Percentiles rank a stretch among this genome's conserved stretches.
Conservation (phyloP, 495 filamentous ascomycete species). For the Lasiosphaeriaceae sp. region DNA sequence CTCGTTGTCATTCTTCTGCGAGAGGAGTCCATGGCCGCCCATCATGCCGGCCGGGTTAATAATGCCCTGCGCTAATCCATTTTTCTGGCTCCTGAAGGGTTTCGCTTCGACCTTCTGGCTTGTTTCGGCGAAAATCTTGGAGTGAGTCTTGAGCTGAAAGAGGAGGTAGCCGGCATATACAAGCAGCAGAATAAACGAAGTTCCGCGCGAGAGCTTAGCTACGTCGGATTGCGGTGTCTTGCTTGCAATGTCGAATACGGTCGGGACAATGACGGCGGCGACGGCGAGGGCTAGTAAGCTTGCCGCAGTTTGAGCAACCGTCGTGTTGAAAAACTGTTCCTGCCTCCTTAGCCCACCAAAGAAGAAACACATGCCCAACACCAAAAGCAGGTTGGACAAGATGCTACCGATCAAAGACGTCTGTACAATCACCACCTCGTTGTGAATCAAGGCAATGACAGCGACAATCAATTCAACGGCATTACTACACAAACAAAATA, state of each 20-base stretch:
- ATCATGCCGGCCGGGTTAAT: constrained; percentile 53
- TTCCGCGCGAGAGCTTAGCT: constrained; percentile 64
- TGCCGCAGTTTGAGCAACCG: constrained; percentile 88
- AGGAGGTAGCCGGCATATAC: constrained; percentile 74
- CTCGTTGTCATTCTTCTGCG: constrained; percentile 27
- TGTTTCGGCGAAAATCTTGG: constrained; percentile 66
- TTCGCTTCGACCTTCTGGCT: constrained; percentile 60
- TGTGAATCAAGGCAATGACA: constrained; percentile 70
- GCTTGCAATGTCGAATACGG: constrained; percentile 62
- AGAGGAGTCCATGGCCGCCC: constrained; percentile 36
- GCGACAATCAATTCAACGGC: constrained; percentile 91
- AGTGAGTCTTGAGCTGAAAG: constrained; percentile 80
- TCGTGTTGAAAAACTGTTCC: constrained; percentile 88
- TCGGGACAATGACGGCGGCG: constrained; percentile 79
- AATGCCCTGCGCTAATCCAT: constrained; percentile 57
- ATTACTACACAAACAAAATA: constrained; percentile 49
- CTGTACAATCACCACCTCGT: constrained; percentile 81
- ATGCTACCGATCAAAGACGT: constrained; percentile 90
- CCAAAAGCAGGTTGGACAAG: constrained; percentile 85
- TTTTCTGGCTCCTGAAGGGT: constrained; percentile 35
- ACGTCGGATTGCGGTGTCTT: constrained; percentile 38
- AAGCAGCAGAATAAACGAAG: constrained; percentile 68
- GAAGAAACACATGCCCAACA: constrained; percentile 93
- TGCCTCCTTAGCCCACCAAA: constrained; percentile 74
- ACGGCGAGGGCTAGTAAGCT: constrained; percentile 78